These are phyloP conservation scores for Chenopodium quinoa DNA, from an alignment of 148 eudicot species.

Conservation along the genomic window DNA sequence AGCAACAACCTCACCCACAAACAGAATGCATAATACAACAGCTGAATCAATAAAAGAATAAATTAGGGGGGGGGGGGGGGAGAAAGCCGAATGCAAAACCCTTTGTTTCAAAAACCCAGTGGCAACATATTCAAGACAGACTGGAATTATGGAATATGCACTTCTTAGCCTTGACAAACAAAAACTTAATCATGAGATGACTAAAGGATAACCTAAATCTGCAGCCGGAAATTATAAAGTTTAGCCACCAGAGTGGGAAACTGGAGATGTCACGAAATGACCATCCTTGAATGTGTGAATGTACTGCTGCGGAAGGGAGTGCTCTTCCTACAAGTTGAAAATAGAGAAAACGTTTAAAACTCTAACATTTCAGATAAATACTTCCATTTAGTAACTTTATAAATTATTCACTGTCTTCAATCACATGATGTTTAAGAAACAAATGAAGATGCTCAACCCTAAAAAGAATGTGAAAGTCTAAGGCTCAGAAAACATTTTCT, in stretches of 20 bases:
- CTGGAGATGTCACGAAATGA: constrained; percentile 76
- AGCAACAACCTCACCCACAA: constrained; percentile 14
- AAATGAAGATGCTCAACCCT: neutral
- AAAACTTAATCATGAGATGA: constrained; percentile 16
- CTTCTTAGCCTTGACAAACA: constrained; percentile 23
- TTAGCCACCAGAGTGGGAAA: constrained; percentile 92
- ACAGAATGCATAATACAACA: constrained; percentile 25
- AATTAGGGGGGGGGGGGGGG: neutral
- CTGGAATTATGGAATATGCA: constrained; percentile 29
- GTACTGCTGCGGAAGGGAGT: constrained; percentile 90
- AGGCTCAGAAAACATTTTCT: no score
- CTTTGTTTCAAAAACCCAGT: constrained; percentile 19
- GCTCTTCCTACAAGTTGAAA: constrained; percentile 60
- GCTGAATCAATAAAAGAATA: constrained; percentile 29
- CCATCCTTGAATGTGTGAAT: constrained; percentile 74
- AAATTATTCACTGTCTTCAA: neutral
- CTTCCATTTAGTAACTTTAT: neutral
- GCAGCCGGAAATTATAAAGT: neutral
- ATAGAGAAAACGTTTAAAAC: neutral
- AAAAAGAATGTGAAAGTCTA: neutral
- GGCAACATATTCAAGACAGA: constrained; percentile 29
- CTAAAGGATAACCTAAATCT: constrained; percentile 24
- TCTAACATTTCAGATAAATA: neutral
- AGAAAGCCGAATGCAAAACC: constrained; percentile 20
- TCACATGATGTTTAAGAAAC: neutral